Base-by-base conservation (phyloP, 2,329 filamentous ascomycete species). In the Pezicula radicicola region DNA sequence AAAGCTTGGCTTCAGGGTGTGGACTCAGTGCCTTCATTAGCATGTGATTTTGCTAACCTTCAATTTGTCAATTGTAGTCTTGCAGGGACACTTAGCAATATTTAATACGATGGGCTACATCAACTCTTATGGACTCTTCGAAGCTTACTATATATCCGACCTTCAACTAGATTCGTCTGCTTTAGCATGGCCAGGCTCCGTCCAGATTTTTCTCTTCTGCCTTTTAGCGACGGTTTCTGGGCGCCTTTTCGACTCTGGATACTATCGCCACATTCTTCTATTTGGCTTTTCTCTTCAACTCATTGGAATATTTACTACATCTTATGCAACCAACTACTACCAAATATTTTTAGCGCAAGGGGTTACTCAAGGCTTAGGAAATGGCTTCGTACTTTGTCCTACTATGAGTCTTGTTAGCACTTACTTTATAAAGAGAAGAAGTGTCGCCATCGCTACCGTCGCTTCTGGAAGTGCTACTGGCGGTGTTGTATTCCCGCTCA, bases 111-210 rank as follows among this genome's bases (percentile, higher is more conserved):
- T 68, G 65, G 62, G 61, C 9, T 51, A 61, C 18, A 60, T 62
- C 46, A 64, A 64, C 41, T 48, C 52, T 10, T 56, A 37, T 37
- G 54, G 48, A 10, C 55, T 59, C 15, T 65, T 63, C 47, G 42
- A 59, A 45, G 25, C 70, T 1, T 75, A 72, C 57, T 75, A 75
- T 62, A 64, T 64, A 1, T 60, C 67, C 55, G 66, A 57, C 1
- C 63, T 69, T 13, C 52, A 59, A 5, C 62, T 72, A 3, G 65
- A 66, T 3, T 55, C 63, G 0, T 73, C 73, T 3, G 63, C 65
- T 7, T 64, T 77, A 16, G 70, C 68, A 18, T 78, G 75, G 75
- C 70, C 77, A 9, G 75, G 75, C 4, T 73, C 73, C 16, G 51
- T 77, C 1, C 72, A 77, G 51, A 65, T 72, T 16, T 75, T 69